Base-by-base conservation (phyloP, 2,329 filamentous ascomycete species). In the Dactylellina parvicollis region DNA sequence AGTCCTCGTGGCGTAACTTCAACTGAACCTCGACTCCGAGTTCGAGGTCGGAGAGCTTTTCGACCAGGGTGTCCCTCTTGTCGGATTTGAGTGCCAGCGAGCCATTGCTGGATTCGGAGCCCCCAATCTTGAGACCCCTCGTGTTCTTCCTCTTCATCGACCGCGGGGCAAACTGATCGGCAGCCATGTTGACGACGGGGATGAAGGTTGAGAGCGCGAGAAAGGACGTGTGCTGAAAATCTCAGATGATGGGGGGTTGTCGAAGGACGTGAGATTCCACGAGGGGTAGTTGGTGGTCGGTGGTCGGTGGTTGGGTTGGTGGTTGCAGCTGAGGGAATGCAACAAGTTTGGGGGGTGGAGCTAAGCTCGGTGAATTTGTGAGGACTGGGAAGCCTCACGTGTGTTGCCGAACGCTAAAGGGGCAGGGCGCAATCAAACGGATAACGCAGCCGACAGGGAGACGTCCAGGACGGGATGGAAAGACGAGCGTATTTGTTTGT, bases 81-180 rank as follows among this genome's bases (percentile, higher is more conserved):
- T 85, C 49, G 85, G 80, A 79, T 90, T 91, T 72, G 78, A 92
- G 90, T 47, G 91, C 89, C 28, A 91, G 89, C 60, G 89, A 87
- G 49, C 28, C 24, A 5, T 36, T 61, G 52, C 52, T 50, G 87
- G 64, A 40, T 16, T 71, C 66, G 34, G 49, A 26, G 50, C 84
- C 75, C 92, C 92, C 42, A 92, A 99, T 85, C 77, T 92, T 93
- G 55, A 99, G 89, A 36, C 93, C 94, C 84, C 98, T 98, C 82
- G 96, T 90, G 81, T 99, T 99, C 87, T 98, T 97, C 85, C 94
- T 90, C 89, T 97, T 98, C 89, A 99, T 90, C 75, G 95, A 96
- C 61, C 67, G 67, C 67, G 67, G 67, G 50, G 67, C 67, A 65
- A 72, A 72, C 67, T 44, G 67, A 50, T 72, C 67, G 59, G 67